Evolutionary conservation across 1,284 basidiomycete genomes (phyloP), one percentile per base, ranked within the genome.

Genomic region (Rhodotorula sp.): DNA sequence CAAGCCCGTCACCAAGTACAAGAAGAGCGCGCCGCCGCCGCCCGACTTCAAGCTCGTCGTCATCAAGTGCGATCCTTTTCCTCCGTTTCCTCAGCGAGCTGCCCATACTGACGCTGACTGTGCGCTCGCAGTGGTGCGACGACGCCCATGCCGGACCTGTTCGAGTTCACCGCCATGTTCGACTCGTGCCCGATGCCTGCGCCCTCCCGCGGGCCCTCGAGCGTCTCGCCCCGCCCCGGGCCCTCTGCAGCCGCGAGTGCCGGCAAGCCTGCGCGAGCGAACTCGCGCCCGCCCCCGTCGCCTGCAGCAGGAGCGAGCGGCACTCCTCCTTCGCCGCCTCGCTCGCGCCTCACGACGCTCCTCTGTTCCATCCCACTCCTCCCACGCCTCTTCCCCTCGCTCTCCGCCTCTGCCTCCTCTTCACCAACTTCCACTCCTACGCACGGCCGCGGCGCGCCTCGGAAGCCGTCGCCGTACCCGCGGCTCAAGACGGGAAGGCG

Each of bases 31-130:
- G 16, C 91, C 90, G 3, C 88, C 90, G 9, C 85, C 86, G 1
- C 93, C 96, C 9, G 93, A 97, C 81, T 99, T 93, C 81, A 87
- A 89, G 65, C 83, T 97, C 23, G 91, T 91, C 0, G 90, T 96
- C 3, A 85, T 96, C 61, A 88, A 94, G 78, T 78, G 42, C 58
- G 75, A 57, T 14, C 50, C 19, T 13, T 23, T 23, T 45, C 0
- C 9, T 25, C 34, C 42, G n/a, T 13, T 13, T 17, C 34, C 49
- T 27, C 12, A 1, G 34, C 34, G 34, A 34, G 34, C 48, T 25
- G n/a, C 0, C 10, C n/a, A 41, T 61, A n/a, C 25, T 71, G 16
- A 21, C 42, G 14, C 8, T 50, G 56, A 16, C 57, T 34, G 1
- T 19, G 23, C 54, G 21, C 7, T n/a, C 56, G 44, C 41, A 92